These are phyloP conservation scores for Calonectria pseudoreteaudii DNA, from an alignment of 2,329 filamentous ascomycete species.

Conservation along the genomic window DNA sequence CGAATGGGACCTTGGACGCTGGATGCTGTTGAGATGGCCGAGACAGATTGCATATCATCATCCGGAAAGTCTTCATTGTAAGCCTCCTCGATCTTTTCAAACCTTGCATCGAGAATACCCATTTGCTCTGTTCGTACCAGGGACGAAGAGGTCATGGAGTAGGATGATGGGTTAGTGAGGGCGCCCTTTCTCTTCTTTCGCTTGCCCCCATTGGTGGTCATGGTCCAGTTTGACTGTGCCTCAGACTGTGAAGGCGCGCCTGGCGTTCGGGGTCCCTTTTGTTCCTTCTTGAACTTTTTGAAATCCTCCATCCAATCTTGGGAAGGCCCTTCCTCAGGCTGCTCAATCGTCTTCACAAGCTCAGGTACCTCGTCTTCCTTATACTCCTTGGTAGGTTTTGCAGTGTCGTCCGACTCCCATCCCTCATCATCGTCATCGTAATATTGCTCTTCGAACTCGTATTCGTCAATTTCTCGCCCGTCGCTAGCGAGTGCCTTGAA, in stretches of 20 bases:
- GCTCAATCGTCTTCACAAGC: slow-evolving; percentile 59
- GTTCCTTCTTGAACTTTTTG: slow-evolving; percentile 91
- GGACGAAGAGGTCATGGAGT: slow-evolving; percentile 92
- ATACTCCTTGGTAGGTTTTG: slow-evolving; percentile 76
- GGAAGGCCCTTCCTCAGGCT: slow-evolving; percentile 71
- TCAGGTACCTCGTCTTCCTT: slow-evolving; percentile 61
- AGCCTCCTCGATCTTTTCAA: slow-evolving; percentile 89
- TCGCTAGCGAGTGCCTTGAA: slow-evolving; percentile 80
- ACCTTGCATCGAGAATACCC: slow-evolving; percentile 86
- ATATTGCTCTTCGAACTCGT: slow-evolving; percentile 80
- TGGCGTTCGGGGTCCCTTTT: slow-evolving; percentile 60
- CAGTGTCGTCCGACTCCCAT: slow-evolving; percentile 95
- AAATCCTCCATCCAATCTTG: slow-evolving; percentile 94
- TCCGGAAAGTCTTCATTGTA: slow-evolving; percentile 65
- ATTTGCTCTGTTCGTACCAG: slow-evolving; percentile 89
- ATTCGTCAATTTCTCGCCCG: slow-evolving; percentile 78
- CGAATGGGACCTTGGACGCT: slow-evolving; percentile 77
- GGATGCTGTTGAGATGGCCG: slow-evolving; percentile 72
- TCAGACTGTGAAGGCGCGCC: slow-evolving; percentile 68
- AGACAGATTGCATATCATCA: slow-evolving; percentile 67
- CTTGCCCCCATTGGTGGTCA: slow-evolving; percentile 82
- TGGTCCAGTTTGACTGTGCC: slow-evolving; percentile 77
- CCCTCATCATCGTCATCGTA: slow-evolving; percentile 77
- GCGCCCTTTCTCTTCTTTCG: slow-evolving; percentile 97
- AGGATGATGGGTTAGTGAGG: slow-evolving; percentile 85